These are phyloP conservation scores for Hagleromyces aurorensis DNA, from an alignment of 805 yeast genomes.

Conservation along the genomic window DNA sequence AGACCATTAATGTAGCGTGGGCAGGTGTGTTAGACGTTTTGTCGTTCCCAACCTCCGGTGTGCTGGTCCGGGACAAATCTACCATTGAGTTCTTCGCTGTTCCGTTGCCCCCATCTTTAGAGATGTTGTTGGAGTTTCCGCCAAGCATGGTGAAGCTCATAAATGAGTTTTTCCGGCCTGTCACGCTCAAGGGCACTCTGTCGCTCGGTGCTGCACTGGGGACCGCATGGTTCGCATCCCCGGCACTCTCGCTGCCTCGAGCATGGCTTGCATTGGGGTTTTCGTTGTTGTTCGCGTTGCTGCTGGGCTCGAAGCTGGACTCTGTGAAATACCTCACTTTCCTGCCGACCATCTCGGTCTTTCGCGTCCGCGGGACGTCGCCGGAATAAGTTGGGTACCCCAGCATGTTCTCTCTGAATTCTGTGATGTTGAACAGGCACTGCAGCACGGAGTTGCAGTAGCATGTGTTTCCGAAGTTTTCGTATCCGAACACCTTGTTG, in stretches of 20 bases:
- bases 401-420: slow-evolving; percentile 53
- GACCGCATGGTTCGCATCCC: too few relatives aligned
- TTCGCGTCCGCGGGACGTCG: slow-evolving; percentile 30
- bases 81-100: too few relatives aligned
- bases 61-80: too few relatives aligned
- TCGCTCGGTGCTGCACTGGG: too few relatives aligned
- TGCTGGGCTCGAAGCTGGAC: slow-evolving; percentile 19
- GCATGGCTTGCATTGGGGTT: too few relatives aligned
- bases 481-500: slow-evolving; percentile 68
- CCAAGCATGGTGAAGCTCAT: slow-evolving; percentile 7
- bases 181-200: too few relatives aligned
- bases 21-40: slow-evolving; percentile 7
- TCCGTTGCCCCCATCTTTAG: too few relatives aligned
- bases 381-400: slow-evolving; percentile 38
- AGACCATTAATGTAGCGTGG: slow-evolving; percentile 21
- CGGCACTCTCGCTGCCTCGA: too few relatives aligned
- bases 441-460: slow-evolving; percentile 91
- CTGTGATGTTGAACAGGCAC: slow-evolving; percentile 67
- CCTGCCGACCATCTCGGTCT: slow-evolving; percentile 34
- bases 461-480: slow-evolving; percentile 86
- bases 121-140: slow-evolving; percentile 1
- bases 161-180: slow-evolving; percentile 3
- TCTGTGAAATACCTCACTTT: slow-evolving; percentile 30
- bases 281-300: slow-evolving; percentile 10
- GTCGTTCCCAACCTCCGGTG: slow-evolving; percentile 1